phyloP scores from a whole-genome alignment of 2,329 filamentous ascomycete genomes.

The Neopestalotiopsis sp. region DNA sequence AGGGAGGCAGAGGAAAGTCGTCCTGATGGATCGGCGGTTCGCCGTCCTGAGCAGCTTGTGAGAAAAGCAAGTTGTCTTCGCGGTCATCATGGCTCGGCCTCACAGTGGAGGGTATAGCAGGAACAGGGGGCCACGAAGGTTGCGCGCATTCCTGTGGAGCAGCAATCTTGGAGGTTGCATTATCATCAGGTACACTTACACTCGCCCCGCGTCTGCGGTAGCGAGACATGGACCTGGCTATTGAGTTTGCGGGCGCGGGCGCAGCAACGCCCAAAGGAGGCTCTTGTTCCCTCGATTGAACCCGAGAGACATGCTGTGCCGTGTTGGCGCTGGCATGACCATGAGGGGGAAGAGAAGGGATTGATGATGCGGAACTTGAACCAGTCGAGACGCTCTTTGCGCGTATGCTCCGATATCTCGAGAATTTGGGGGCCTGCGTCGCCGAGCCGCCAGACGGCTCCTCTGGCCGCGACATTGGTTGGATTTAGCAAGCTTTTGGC shows the following conservation, averaged over 20 bases:
- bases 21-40: slow-evolving; percentile 17
- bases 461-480: slow-evolving; percentile 15
- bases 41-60: slow-evolving; percentile 26
- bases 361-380: slow-evolving; percentile 26
- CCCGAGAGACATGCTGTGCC: slow-evolving; percentile 21
- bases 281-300: slow-evolving; percentile 15
- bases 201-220: slow-evolving; percentile 36
- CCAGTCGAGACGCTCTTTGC: slow-evolving; percentile 36
- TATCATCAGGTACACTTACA: slow-evolving; percentile 30
- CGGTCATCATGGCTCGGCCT: slow-evolving; percentile 19
- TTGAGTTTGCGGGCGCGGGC: slow-evolving; percentile 28
- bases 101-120: slow-evolving; percentile 34
- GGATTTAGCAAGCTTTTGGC: slow-evolving; percentile 4
- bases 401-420: slow-evolving; percentile 39
- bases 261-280: slow-evolving; percentile 13
- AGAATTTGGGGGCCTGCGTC: slow-evolving; percentile 30
- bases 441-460: slow-evolving; percentile 17
- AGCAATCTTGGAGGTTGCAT: slow-evolving; percentile 32
- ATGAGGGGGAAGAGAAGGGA: slow-evolving; percentile 4
- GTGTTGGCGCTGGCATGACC: slow-evolving; percentile 1
- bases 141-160: slow-evolving; percentile 7
- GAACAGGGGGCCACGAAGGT: slow-evolving; percentile 31
- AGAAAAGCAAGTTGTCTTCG: slow-evolving; percentile 20
- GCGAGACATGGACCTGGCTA: slow-evolving; percentile 40
- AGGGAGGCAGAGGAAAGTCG: slow-evolving; percentile 19